These are phyloP conservation scores for Turritis glabra DNA, from an alignment of 345 rosid genomes.

Conservation along the genomic window DNA sequence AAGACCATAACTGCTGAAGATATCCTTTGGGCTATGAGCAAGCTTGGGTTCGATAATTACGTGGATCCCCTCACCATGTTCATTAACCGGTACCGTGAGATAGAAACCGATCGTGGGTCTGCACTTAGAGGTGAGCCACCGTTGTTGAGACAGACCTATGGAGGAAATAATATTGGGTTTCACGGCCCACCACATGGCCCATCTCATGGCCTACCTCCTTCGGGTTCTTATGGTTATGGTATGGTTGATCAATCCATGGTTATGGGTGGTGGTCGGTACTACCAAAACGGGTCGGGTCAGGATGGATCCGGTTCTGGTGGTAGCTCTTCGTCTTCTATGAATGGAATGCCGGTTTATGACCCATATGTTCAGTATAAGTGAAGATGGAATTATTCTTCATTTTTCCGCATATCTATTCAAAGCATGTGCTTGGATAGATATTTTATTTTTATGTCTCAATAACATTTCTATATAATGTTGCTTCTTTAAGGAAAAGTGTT, in stretches of 20 bases:
- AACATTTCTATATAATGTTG: conserved; percentile 17
- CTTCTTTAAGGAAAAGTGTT: neutral
- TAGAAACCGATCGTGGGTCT: conserved; percentile 42
- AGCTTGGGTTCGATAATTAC: conserved; percentile 65
- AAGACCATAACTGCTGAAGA: conserved; percentile 72
- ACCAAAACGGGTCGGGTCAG: conserved; percentile 35
- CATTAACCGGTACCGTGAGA: conserved; percentile 51
- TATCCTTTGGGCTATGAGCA: conserved; percentile 67
- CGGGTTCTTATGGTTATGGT: conserved; percentile 30
- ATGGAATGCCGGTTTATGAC: conserved; percentile 30
- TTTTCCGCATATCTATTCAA: neutral
- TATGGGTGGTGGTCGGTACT: conserved; percentile 35
- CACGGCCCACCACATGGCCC: conserved; percentile 14
- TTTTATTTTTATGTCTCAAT: conserved; percentile 8
- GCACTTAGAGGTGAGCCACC: conserved; percentile 30
- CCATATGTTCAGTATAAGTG: conserved; percentile 39
- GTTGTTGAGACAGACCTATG: conserved; percentile 8
- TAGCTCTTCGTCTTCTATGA: conserved; percentile 21
- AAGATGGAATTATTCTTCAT: neutral
- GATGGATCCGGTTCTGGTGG: conserved; percentile 29
- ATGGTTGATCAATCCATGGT: conserved; percentile 34
- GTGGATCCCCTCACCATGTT: conserved; percentile 47
- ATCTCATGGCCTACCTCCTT: conserved; percentile 1
- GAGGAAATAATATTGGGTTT: conserved; percentile 27
- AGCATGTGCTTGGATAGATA: conserved; percentile 8